These are phyloP conservation scores for Penicillium waksmanii DNA, from an alignment of 495 filamentous ascomycete genomes.

Conservation along the genomic window DNA sequence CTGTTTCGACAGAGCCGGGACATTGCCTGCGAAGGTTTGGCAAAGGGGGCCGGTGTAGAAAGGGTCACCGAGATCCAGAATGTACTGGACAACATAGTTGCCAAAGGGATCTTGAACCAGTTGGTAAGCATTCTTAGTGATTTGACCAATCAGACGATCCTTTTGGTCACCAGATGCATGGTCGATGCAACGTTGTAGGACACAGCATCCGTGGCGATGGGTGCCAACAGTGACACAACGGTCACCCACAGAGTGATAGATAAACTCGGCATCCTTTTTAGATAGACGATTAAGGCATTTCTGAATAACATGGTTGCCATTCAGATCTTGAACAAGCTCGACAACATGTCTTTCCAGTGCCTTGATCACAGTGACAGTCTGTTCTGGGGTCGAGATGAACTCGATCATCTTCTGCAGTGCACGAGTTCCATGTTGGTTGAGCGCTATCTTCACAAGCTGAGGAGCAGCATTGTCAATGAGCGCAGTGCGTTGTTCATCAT, in stretches of 20 bases:
- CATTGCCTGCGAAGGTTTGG: slow-evolving; percentile 70
- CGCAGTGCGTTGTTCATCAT: slow-evolving; percentile 89
- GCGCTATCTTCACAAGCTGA: slow-evolving; percentile 84
- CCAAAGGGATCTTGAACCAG: slow-evolving; percentile 97
- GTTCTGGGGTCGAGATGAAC: slow-evolving; percentile 78
- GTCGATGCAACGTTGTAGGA: slow-evolving; percentile 96
- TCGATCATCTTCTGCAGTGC: slow-evolving; percentile 99
- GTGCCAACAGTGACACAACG: slow-evolving; percentile 91
- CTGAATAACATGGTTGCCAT: slow-evolving; percentile 98
- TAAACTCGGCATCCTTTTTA: slow-evolving; percentile 84
- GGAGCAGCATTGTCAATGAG: slow-evolving; percentile 86
- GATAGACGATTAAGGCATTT: slow-evolving; percentile 95
- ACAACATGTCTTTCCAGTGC: slow-evolving; percentile 81
- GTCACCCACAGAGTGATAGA: slow-evolving; percentile 88
- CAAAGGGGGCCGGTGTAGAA: slow-evolving; percentile 86
- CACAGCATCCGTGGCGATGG: slow-evolving; percentile 97
- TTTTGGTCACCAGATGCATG: slow-evolving; percentile 92
- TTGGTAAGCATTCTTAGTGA: slow-evolving; percentile 77
- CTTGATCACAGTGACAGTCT: slow-evolving; percentile 79
- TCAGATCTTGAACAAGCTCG: slow-evolving; percentile 91
- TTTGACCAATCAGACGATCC: slow-evolving; percentile 78
- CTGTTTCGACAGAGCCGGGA: slow-evolving; percentile 82
- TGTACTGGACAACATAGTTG: slow-evolving; percentile 98
- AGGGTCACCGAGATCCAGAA: slow-evolving; percentile 85
- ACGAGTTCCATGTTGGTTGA: slow-evolving; percentile 95